A percentile compares a stretch with the other conserved stretches of the same genome.
These are phyloP conservation scores for Botrytis sinoallii DNA, from an alignment of 2,329 filamentous ascomycete genomes.

Conservation along the genomic window DNA sequence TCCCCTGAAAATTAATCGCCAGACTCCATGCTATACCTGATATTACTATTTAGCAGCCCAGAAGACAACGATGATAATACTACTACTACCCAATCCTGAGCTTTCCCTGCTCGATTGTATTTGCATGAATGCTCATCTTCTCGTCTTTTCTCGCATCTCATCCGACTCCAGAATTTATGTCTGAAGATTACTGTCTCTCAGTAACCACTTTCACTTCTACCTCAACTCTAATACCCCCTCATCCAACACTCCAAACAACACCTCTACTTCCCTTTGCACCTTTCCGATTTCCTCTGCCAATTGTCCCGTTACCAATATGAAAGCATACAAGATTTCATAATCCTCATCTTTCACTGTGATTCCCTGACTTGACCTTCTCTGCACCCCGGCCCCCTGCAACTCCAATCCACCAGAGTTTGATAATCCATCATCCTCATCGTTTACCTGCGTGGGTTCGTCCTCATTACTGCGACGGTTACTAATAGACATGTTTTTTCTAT, in stretches of 20 bases:
- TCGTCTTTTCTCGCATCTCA: background rate
- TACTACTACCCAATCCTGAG: background rate
- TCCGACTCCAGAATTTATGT: background rate
- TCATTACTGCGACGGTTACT: constrained; percentile 11
- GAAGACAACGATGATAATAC: too few relatives aligned
- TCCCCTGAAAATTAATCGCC: background rate
- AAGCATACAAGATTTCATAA: constrained; percentile 90
- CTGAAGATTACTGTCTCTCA: background rate
- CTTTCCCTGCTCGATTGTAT: background rate
- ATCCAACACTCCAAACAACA: constrained; percentile 60
- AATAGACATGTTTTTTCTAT: constrained; percentile 59
- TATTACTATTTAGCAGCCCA: background rate
- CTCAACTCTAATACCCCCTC: constrained; percentile 57
- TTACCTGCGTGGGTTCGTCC: constrained; percentile 1
- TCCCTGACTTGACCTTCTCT: constrained; percentile 22
- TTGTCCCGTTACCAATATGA: constrained; percentile 68
- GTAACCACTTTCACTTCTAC: constrained; percentile 33
- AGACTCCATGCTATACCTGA: background rate
- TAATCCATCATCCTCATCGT: constrained; percentile 18
- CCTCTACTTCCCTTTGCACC: constrained; percentile 60
- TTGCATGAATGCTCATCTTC: too few relatives aligned
- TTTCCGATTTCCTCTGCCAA: constrained; percentile 62
- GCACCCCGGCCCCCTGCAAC: background rate
- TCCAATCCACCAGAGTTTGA: background rate
- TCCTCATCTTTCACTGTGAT: constrained; percentile 65